Conservation (phyloP, 2,329 filamentous ascomycete species). For the Elsinoe necatrix region DNA sequence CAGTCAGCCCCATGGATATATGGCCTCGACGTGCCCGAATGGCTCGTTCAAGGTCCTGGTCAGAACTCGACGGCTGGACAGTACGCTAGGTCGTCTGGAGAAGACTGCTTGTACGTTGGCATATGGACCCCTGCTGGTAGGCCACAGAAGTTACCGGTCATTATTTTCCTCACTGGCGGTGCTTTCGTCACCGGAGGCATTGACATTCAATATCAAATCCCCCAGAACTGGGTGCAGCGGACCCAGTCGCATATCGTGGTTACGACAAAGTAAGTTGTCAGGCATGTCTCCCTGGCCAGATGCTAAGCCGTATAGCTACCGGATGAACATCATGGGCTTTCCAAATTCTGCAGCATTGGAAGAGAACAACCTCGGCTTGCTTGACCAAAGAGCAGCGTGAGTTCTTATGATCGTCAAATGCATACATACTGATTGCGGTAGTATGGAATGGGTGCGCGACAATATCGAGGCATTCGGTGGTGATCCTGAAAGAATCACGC, state of each 20-base stretch:
- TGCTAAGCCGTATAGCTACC: constrained; percentile 15
- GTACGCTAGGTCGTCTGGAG: constrained; percentile 18
- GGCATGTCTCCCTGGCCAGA: background rate
- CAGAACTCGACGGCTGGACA: constrained; percentile 18
- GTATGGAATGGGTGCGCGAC: constrained; percentile 43
- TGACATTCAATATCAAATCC: constrained; percentile 40
- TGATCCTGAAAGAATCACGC: constrained; percentile 27
- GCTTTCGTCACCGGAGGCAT: constrained; percentile 38
- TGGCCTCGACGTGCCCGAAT: constrained; percentile 25
- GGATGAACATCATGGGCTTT: constrained; percentile 38
- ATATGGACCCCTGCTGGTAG: constrained; percentile 36
- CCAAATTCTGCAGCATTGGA: constrained; percentile 28
- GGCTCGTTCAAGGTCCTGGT: constrained; percentile 26
- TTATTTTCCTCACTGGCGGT: constrained; percentile 43
- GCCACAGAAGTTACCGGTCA: constrained; percentile 32
- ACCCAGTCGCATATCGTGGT: constrained; percentile 28
- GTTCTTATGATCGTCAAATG: too few relatives aligned
- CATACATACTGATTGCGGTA: background rate
- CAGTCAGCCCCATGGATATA: constrained; percentile 18
- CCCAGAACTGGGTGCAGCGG: constrained; percentile 35
- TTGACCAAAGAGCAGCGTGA: constrained; percentile 44
- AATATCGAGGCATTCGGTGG: constrained; percentile 42
- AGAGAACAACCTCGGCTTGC: constrained; percentile 42
- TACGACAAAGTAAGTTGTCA: constrained; percentile 24
- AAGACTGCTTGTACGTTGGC: constrained; percentile 42